Evolutionary conservation across 306 rosid genomes (phyloP).

Genomic region (Begonia fuchsioides): DNA sequence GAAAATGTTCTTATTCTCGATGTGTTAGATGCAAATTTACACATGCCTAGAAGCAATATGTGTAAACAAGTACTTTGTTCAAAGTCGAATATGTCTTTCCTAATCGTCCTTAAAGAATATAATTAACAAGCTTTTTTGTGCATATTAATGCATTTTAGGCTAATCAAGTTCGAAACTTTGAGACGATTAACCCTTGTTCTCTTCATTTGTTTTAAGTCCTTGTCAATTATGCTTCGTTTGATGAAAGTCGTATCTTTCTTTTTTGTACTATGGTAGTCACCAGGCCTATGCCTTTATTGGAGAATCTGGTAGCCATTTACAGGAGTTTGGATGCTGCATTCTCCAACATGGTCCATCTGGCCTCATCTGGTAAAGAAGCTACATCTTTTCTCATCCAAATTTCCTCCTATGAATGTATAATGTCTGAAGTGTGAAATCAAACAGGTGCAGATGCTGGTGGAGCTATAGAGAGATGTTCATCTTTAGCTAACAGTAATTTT

Average conservation of each 20-base stretch:
- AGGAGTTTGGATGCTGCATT: constrained; percentile 47
- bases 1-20: too few relatives aligned
- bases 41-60: too few relatives aligned
- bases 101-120: too few relatives aligned
- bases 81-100: too few relatives aligned
- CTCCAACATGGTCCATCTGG: constrained; percentile 26
- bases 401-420: neutral
- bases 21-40: too few relatives aligned
- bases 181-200: too few relatives aligned
- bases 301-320: constrained; percentile 51
- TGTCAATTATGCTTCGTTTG: too few relatives aligned
- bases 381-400: neutral
- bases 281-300: constrained; percentile 51
- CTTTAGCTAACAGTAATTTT: neutral
- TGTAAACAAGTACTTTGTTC: too few relatives aligned
- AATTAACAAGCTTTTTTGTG: too few relatives aligned
- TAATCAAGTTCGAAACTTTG: too few relatives aligned
- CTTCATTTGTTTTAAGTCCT: too few relatives aligned
- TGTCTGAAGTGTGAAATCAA: neutral
- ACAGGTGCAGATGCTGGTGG: constrained; percentile 27
- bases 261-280: constrained; percentile 27
- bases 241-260: neutral
- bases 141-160: too few relatives aligned
- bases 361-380: constrained; percentile 31
- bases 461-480: constrained; percentile 18